Percentiles rank a stretch among this genome's conserved stretches.
Conservation (phyloP, 2,329 filamentous ascomycete genomes). For the Nothomitra cinnamomea region DNA sequence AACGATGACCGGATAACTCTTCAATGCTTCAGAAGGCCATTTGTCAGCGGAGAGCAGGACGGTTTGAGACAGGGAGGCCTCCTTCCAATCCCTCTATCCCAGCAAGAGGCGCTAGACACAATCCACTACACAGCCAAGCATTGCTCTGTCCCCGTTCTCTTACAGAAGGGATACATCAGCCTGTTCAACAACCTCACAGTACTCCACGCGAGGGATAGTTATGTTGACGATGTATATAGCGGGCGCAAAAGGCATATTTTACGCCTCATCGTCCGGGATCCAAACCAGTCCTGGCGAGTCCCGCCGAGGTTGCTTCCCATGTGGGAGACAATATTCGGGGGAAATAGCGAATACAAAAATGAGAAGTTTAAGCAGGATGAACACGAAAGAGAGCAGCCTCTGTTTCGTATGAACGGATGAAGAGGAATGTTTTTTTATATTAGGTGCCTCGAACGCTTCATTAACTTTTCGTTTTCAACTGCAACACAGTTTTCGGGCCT, state of each 20-base stretch:
- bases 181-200: slow-evolving; percentile 31
- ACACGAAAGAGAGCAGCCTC: not conserved
- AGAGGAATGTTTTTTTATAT: not conserved
- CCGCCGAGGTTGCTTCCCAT: not conserved
- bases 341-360: not conserved
- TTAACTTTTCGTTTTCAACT: no score
- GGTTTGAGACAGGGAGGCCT: slow-evolving; percentile 31
- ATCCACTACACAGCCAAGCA: slow-evolving; percentile 27
- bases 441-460: no score
- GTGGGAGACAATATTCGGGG: not conserved
- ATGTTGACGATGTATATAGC: slow-evolving; percentile 21
- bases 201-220: slow-evolving; percentile 29
- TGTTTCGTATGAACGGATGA: not conserved
- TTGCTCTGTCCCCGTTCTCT: slow-evolving; percentile 21
- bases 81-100: slow-evolving; percentile 32
- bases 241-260: not conserved
- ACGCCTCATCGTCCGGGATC: not conserved
- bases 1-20: slow-evolving; percentile 37
- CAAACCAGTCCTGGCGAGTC: not conserved
- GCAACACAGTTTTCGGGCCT: no score
- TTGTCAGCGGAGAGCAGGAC: slow-evolving; percentile 32
- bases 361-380: not conserved
- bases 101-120: slow-evolving; percentile 29
- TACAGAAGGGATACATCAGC: slow-evolving; percentile 26
- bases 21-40: slow-evolving; percentile 41